Base-by-base conservation (phyloP, 371 early-diverging fungal species). In the Syncephalastrum sp. region DNA sequence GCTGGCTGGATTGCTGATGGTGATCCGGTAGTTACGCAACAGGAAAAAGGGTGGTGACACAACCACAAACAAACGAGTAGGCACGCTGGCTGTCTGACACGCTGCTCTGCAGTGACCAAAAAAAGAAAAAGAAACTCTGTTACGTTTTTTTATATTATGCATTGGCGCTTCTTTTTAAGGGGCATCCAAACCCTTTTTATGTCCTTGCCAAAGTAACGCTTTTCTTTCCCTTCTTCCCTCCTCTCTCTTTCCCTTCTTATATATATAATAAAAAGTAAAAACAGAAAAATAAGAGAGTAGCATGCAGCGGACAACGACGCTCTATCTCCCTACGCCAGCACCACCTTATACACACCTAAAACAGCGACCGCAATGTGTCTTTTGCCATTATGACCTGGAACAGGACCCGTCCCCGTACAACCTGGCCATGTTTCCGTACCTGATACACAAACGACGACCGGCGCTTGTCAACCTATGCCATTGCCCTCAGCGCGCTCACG, bases 401-500 rank as follows among this genome's bases (percentile, higher is more conserved):
- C 24, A 43, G 27, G 43, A 51, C n/a, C 47, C 27, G 19, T 42
- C 38, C 12, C 33, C 54, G 14, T 12, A 42, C 48, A 48, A 24
- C 44, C 44, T 53, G 5, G 49, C 57, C 6, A 38, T 57, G 24
- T 43, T 53, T 23, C 63, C 63, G 8, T 56, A 50, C 23, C 47
- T 62, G 16, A 62, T 57, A 21, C 63, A 62, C 42, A 56, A 53
- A 53, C 42, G 43, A 14, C 63, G 47, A 38, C 48, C 57, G 4
- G 49, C 56, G 1, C 25, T 38, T 43, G 49, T 62, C 23, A 48
- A 44, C 16, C 47, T 57, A n/a, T 62, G 63, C 12, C 52, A 17
- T 12, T 62, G 63, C 41, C 57, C 63, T 33, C 63, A 57, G 47
- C 45, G 46, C 49, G 72, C 65, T 10, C 75, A 75, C 46, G 54